These are phyloP conservation scores for Plasmodium cynomolgi DNA, from an alignment of 169 alveolate species.

Conservation along the genomic window DNA sequence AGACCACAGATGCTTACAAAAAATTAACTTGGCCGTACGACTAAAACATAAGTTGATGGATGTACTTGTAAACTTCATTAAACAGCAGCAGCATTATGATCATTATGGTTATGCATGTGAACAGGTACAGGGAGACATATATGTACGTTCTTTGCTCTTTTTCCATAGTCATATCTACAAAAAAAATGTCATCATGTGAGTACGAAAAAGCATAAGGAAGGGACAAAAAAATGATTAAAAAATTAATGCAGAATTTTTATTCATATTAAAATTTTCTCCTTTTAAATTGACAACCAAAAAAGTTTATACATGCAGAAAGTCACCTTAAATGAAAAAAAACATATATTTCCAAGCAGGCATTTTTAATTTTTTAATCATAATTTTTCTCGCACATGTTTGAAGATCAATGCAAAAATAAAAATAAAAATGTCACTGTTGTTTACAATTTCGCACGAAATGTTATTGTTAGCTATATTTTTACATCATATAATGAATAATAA, in stretches of 20 bases:
- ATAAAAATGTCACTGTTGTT: not conserved
- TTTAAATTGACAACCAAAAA: not conserved
- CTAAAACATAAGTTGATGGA: not conserved
- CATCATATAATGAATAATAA: not conserved
- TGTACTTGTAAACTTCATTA: not conserved
- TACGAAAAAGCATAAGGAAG: not conserved
- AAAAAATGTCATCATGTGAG: not conserved
- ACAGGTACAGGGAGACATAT: not conserved
- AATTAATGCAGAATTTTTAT: not conserved
- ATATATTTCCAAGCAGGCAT: not conserved
- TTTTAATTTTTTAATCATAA: not conserved
- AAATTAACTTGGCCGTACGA: not conserved
- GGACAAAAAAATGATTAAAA: not conserved
- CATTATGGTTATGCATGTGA: not conserved
- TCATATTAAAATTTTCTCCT: not conserved
- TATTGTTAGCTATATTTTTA: not conserved
- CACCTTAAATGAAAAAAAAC: not conserved
- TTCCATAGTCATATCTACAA: not conserved
- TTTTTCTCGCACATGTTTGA: not conserved
- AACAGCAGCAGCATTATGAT: not conserved
- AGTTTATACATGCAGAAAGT: not conserved
- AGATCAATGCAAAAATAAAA: not conserved
- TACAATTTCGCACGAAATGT: not conserved
- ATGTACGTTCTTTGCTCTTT: not conserved
- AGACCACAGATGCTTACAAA: constrained; percentile 93